Conservation (phyloP, 306 rosid genomes). For the Corylus americana region DNA sequence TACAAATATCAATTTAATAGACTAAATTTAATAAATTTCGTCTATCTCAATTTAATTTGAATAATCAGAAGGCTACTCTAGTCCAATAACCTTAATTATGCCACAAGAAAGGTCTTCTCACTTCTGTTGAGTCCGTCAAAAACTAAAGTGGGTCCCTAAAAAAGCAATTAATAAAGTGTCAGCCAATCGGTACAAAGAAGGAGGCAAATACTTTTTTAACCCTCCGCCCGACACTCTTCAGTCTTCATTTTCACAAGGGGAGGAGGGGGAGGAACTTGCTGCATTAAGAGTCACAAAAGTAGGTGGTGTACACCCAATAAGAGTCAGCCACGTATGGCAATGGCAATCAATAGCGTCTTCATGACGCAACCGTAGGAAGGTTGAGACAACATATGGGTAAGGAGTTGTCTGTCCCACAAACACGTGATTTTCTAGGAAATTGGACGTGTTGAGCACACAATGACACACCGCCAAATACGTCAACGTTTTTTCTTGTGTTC, state of each 20-base stretch:
- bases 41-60: too few species aligned
- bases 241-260: background rate
- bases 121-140: background rate
- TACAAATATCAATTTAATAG: too few species aligned
- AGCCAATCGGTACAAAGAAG: background rate
- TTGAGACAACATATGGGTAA: background rate
- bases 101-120: conserved; percentile 25
- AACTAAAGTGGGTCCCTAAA: conserved; percentile 21
- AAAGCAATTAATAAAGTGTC: background rate
- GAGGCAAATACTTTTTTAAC: background rate
- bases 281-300: background rate
- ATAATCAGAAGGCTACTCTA: background rate
- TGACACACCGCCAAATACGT: background rate
- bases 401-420: background rate
- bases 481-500: background rate
- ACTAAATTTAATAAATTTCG: too few species aligned
- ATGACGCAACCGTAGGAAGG: background rate
- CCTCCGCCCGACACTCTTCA: too few species aligned
- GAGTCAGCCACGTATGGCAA: background rate
- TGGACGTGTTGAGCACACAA: background rate
- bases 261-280: background rate
- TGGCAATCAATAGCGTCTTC: background rate
- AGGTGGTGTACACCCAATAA: background rate
- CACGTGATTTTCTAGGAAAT: background rate
- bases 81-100: conserved; percentile 31